A percentile compares a stretch with the other conserved stretches of the same genome.
Evolutionary conservation across 176 grass and related monocot species (phyloP).

Genomic region (Aegilops sharonensis): DNA sequence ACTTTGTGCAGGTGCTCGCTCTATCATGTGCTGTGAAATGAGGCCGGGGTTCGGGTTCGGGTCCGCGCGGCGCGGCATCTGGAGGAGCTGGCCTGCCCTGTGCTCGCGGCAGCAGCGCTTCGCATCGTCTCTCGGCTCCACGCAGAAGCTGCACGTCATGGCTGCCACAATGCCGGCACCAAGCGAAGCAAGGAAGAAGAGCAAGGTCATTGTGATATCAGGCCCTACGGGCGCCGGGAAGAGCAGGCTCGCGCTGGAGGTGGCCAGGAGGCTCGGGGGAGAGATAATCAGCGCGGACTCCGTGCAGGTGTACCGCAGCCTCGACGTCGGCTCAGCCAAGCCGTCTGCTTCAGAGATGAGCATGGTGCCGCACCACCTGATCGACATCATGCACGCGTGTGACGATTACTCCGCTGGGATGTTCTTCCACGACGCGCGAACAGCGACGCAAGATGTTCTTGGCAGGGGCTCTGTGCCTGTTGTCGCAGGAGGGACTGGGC

Average conservation of each 20-base stretch:
- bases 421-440: constrained; percentile 61
- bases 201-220: constrained; percentile 71
- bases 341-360: constrained; percentile 32
- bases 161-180: not conserved
- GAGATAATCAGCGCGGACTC: constrained; percentile 80
- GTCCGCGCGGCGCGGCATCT: constrained; percentile 10
- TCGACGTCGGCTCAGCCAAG: constrained; percentile 80
- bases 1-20: not conserved
- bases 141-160: not conserved
- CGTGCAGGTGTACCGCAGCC: constrained; percentile 65
- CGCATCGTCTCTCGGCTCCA: not conserved
- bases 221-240: constrained; percentile 63
- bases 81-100: constrained; percentile 17
- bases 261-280: constrained; percentile 61
- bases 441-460: constrained; percentile 47
- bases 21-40: constrained; percentile 28
- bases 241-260: constrained; percentile 62
- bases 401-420: constrained; percentile 78
- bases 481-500: constrained; percentile 69
- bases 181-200: constrained; percentile 1
- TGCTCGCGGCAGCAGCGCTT: not conserved
- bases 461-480: constrained; percentile 46
- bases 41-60: not conserved
- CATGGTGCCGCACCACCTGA: constrained; percentile 59
- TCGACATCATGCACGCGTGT: constrained; percentile 51